Evolutionary conservation across 495 filamentous ascomycete genomes (phyloP).

Genomic region (Penicillium simplicissimum): DNA sequence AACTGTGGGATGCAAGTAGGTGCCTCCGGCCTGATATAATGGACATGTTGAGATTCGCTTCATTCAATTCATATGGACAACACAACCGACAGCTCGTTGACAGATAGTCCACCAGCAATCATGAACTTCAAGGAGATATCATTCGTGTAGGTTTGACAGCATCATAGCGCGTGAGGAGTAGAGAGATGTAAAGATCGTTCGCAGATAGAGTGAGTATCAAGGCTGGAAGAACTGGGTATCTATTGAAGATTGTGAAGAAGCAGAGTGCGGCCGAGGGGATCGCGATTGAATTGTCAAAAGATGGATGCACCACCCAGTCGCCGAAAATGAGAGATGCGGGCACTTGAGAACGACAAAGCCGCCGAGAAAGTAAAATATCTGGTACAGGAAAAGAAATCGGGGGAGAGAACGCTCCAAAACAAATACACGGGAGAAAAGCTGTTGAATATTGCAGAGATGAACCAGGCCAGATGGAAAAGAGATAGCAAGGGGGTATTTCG

Average conservation of each 20-base stretch:
- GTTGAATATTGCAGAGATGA: constrained; percentile 13
- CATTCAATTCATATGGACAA: background rate
- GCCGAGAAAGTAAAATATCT: constrained; percentile 2
- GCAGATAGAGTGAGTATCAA: background rate
- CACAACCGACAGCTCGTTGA: background rate
- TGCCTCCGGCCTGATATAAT: background rate
- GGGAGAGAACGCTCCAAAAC: background rate
- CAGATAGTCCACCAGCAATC: background rate
- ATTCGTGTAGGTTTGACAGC: background rate
- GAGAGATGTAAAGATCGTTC: background rate
- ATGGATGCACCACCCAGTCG: constrained; percentile 3
- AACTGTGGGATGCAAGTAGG: background rate
- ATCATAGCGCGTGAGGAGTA: background rate
- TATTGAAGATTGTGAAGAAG: constrained; percentile 22
- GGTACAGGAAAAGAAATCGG: constrained; percentile 8
- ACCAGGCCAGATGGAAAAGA: constrained; percentile 5
- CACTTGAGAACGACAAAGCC: constrained; percentile 10
- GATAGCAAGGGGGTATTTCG: constrained; percentile 30
- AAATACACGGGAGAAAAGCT: background rate
- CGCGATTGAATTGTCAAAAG: constrained; percentile 4
- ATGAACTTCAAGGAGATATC: background rate
- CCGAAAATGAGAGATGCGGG: background rate
- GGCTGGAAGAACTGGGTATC: constrained; percentile 30
- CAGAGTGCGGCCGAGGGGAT: constrained; percentile 8
- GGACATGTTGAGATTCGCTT: background rate